Evolutionary conservation across 108 stramenopile genomes (phyloP), one percentile per base, ranked within the genome.

Genomic region (Cyclotella atomus): DNA sequence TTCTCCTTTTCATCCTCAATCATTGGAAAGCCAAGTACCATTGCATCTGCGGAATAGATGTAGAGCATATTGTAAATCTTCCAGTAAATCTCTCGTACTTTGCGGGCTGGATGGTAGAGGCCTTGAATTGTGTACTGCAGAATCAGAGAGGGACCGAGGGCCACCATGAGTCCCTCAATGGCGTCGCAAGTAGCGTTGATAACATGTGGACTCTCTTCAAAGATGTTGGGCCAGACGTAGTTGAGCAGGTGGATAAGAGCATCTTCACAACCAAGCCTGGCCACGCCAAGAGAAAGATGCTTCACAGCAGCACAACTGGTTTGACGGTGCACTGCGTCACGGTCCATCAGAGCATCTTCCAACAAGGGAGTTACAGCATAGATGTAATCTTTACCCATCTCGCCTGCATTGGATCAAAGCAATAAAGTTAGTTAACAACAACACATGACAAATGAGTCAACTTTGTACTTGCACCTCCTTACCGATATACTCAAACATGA

Each of bases 401-500:
- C 47, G 10, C 38, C 38, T 41, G 38, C 38, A 41, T 41, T 41
- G n/a, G n/a, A n/a, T n/a, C n/a, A n/a, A n/a, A n/a, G n/a, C n/a
- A n/a, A n/a, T n/a, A n/a, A n/a, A n/a, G n/a, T n/a, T n/a, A n/a
- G n/a, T n/a, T n/a, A n/a, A n/a, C n/a, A n/a, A n/a, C n/a, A n/a
- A n/a, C n/a, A n/a, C n/a, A n/a, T n/a, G n/a, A n/a, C n/a, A n/a
- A n/a, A n/a, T n/a, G n/a, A n/a, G n/a, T n/a, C n/a, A n/a, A n/a
- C n/a, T n/a, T n/a, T n/a, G n/a, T n/a, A n/a, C n/a, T n/a, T n/a
- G n/a, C n/a, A n/a, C n/a, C n/a, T 41, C 12, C 62, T 96, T 96
- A 33, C 99, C 99, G 75, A 99, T 99, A 87, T 99, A 99, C 85
- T 99, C 96, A 76, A 99, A 99, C 97, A 99, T 97, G 82, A 99